Evolutionary conservation across 2,329 filamentous ascomycete species (phyloP).

Genomic region (Fusarium floridanum): DNA sequence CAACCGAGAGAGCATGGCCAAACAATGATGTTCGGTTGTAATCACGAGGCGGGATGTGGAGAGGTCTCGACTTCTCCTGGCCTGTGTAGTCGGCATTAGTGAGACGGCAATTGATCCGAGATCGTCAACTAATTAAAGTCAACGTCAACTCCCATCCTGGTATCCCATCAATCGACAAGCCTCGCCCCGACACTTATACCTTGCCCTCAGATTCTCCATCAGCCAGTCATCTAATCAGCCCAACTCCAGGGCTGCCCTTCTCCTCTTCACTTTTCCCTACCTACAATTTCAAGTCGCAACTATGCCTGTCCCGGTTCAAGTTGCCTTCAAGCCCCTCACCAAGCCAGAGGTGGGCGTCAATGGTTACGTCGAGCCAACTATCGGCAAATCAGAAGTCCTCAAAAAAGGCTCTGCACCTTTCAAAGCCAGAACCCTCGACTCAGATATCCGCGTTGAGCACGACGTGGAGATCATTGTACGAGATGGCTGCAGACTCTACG

Average conservation of each 20-base stretch:
- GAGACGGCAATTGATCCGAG: not conserved
- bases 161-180: not conserved
- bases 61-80: not conserved
- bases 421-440: slow-evolving; percentile 35
- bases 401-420: slow-evolving; percentile 38
- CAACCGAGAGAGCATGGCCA: slow-evolving; percentile 13
- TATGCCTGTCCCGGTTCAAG: slow-evolving; percentile 40
- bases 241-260: not conserved
- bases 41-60: slow-evolving; percentile 5
- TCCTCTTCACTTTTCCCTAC: not conserved
- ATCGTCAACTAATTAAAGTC: not conserved
- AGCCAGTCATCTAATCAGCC: not conserved
- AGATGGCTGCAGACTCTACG: slow-evolving; percentile 38
- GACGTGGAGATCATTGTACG: slow-evolving; percentile 40
- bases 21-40: not conserved
- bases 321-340: slow-evolving; percentile 41
- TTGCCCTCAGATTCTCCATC: not conserved
- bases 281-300: not conserved
- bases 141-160: not conserved
- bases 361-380: slow-evolving; percentile 32
- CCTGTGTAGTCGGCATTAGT: not conserved
- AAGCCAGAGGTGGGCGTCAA: slow-evolving; percentile 38
- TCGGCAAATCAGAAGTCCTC: slow-evolving; percentile 37
- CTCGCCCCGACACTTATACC: not conserved
- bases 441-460: slow-evolving; percentile 40